Evolutionary conservation across 495 filamentous ascomycete genomes (phyloP).

Genomic region (Aeminium ludgeri): DNA sequence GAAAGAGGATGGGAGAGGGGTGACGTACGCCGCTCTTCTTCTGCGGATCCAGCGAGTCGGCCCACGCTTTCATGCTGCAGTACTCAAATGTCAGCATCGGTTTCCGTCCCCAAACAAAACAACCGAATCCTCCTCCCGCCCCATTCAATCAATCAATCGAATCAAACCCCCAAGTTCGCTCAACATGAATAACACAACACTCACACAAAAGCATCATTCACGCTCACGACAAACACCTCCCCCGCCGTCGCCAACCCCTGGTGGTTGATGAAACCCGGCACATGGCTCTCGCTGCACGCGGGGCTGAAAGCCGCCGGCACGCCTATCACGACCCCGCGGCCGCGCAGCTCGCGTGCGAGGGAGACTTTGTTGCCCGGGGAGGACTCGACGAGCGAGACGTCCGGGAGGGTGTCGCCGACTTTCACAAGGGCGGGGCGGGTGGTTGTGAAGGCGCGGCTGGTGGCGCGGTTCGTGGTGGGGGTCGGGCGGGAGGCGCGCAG

Average conservation of each 20-base stretch:
- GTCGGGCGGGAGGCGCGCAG: too few relatives aligned
- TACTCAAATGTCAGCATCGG: background rate
- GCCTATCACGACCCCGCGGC: constrained; percentile 66
- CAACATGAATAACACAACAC: constrained; percentile 25
- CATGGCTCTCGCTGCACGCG: constrained; percentile 58
- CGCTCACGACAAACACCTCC: constrained; percentile 67
- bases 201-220: constrained; percentile 95
- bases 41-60: constrained; percentile 48
- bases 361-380: constrained; percentile 72
- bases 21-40: constrained; percentile 60
- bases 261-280: constrained; percentile 69
- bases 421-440: constrained; percentile 34
- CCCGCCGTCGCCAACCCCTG: constrained; percentile 58
- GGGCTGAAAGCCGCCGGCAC: constrained; percentile 75
- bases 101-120: too few relatives aligned
- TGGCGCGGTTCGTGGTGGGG: constrained; percentile 6
- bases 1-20: too few relatives aligned
- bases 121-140: too few relatives aligned
- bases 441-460: constrained; percentile 33
- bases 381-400: constrained; percentile 44
- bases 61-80: constrained; percentile 75
- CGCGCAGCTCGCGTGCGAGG: constrained; percentile 54
- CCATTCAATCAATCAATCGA: too few relatives aligned
- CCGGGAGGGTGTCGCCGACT: constrained; percentile 44
- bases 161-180: too few relatives aligned